phyloP scores from a whole-genome alignment of 73 alveolate genomes.

The Paramecium pentaurelia region DNA sequence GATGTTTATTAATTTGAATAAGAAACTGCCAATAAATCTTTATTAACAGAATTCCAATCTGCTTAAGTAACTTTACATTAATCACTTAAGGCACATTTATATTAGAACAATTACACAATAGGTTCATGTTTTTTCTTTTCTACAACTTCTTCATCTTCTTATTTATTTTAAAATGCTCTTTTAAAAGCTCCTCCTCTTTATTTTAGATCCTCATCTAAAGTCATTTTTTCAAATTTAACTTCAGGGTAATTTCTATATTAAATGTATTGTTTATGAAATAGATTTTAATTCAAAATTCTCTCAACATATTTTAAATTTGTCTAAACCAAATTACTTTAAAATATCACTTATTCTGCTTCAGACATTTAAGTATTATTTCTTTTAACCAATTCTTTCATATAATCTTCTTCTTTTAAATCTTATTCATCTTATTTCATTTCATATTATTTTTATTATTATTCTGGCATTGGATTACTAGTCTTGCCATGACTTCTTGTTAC shows the following conservation, averaged over 20 bases:
- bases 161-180: constrained; percentile 69
- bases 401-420: constrained; percentile 42
- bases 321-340: constrained; percentile 38
- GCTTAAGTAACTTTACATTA: constrained; percentile 88
- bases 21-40: constrained; percentile 93
- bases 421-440: constrained; percentile 19
- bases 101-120: constrained; percentile 81
- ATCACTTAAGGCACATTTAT: constrained; percentile 80
- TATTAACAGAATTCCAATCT: constrained; percentile 92
- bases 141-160: constrained; percentile 84
- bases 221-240: constrained; percentile 76
- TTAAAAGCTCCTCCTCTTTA: constrained; percentile 62
- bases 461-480: constrained; percentile 46
- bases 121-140: constrained; percentile 76
- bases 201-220: constrained; percentile 67
- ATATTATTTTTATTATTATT: constrained; percentile 18
- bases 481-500: constrained; percentile 57
- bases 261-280: constrained; percentile 92
- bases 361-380: background rate
- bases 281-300: constrained; percentile 92
- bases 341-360: constrained; percentile 59
- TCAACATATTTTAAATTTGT: constrained; percentile 80
- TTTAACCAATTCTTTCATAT: constrained; percentile 21
- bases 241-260: constrained; percentile 94
- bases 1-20: constrained; percentile 90